Evolutionary conservation across 192 early-diverging fungal genomes (phyloP), one percentile per base, ranked within the genome.

Genomic region (Chytriomyces hyalinus): DNA sequence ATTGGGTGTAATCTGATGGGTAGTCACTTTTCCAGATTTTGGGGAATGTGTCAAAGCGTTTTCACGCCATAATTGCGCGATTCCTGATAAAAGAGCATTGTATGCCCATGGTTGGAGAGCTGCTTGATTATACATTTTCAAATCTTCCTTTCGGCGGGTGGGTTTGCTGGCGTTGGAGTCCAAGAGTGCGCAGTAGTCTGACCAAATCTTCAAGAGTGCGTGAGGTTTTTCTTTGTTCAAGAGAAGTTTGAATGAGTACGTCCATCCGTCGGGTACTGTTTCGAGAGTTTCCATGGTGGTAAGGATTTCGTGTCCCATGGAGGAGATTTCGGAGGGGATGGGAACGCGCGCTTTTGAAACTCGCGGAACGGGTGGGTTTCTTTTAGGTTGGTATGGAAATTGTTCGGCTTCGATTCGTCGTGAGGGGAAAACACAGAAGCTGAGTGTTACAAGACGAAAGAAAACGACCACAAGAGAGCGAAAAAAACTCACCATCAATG

Each of bases 71-170:
- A 36, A 36, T 36, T 36, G 53, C 53, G 53, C 20, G 53, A 20
- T 57, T 36, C 53, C 53, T 57, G 53, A 57, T 57, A 57, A 57
- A n/a, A 68, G 67, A 48, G 49, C 17, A 28, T 68, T 68, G 67
- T 68, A 68, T 20, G 67, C 67, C 67, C 67, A 68, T 50, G 67
- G 67, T 26, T 68, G 67, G 47, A 68, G 67, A 10, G 13, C 43
- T 48, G 13, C 47, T 48, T 68, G 43, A 15, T 45, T 17, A 68
- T 68, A 68, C 17, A 68, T 48, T 22, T 15, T 13, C 13, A 13
- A 43, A 65, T 11, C 63, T 20, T 22, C 63, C 53, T 13, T n/a
- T 20, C 13, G 0, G 53, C 15, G 20, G 53, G 13, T 13, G 20
- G 20, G 20, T 20, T 13, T n/a, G 13, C 13, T 5, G 13, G 3